Evolutionary conservation across 2,329 filamentous ascomycete species (phyloP), one percentile per base, ranked within the genome.

Genomic region (Verticillium longisporum): DNA sequence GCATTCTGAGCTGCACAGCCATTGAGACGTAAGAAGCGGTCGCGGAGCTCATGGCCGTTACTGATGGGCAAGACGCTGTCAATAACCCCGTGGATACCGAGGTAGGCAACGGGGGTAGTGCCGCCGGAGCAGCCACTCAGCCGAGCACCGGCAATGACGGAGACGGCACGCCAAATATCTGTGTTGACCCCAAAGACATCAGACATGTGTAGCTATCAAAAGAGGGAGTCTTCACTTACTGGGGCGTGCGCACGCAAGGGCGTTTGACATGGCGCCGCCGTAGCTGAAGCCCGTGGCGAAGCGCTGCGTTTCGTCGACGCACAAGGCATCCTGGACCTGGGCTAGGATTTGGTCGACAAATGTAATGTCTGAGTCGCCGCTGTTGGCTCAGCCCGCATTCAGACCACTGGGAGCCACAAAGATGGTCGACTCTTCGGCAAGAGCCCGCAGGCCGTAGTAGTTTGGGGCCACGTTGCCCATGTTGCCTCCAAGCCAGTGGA

Each of bases 341-440:
- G 71, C 67, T 38, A 78, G 64, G 59, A 80, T 73, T 5, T 67
- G 63, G 50, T 78, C 72, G 41, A 77, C 68, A 61, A 80, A 77
- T 0, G 68, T 68, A 50, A 79, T 65, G 58, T 80, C 78, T 56
- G 77, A 71, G 13, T 77, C 77, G 58, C 70, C 71, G 1, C 63
- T 64, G 69, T 80, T 80, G 38, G 66, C 75, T 77, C 77, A 80
- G 26, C 77, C 77, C 21, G 67, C 66, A 62, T 74, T 72, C 34
- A 76, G 64, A 10, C 77, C 78, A 55, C 79, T 68, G 26, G 78
- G 78, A 1, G 75, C 72, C 15, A 80, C 71, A 62, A 78, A 77
- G 64, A 80, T 77, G 60, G 76, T 72, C 7, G 65, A 70, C n/a
- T 74, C 72, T 21, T 68, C 66, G 10, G 73, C 69, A 9, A 76